Evolutionary conservation across 1,284 basidiomycete species (phyloP).

Genomic region (Cutaneotrichosporon sp.): DNA sequence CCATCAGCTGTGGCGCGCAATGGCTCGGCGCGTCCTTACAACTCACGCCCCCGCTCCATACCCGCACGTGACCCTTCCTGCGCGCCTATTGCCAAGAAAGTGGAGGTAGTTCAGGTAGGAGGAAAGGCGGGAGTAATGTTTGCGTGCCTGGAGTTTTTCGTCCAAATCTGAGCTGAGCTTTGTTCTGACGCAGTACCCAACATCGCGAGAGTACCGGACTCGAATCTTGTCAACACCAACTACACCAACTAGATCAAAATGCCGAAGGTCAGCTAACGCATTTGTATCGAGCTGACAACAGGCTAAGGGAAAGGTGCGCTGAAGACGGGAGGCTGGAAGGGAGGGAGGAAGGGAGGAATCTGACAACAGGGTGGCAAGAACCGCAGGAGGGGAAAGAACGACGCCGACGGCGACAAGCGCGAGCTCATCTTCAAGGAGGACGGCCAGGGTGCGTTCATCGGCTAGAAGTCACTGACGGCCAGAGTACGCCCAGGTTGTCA

Average conservation of each 20-base stretch:
- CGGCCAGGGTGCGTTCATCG: constrained; percentile 66
- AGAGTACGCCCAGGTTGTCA: constrained; percentile 97
- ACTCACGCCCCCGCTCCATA: not conserved
- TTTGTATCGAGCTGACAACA: constrained; percentile 24
- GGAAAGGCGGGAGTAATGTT: not conserved
- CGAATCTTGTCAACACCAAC: constrained; percentile 10
- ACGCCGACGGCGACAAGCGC: constrained; percentile 97
- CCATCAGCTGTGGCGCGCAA: no score
- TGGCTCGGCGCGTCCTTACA: not conserved
- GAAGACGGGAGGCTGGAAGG: not conserved
- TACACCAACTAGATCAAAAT: constrained; percentile 30
- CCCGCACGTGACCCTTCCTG: not conserved
- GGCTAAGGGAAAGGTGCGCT: constrained; percentile 50
- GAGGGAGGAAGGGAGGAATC: not conserved
- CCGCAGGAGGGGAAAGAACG: constrained; percentile 98
- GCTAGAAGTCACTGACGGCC: constrained; percentile 9
- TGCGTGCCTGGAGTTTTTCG: constrained; percentile 5
- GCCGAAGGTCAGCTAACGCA: constrained; percentile 41
- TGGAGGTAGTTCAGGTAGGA: not conserved
- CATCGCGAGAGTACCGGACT: not conserved
- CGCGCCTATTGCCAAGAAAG: not conserved
- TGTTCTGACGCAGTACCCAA: constrained; percentile 13
- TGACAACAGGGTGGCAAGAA: constrained; percentile 89
- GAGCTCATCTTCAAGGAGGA: constrained; percentile 99
- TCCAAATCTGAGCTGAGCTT: not conserved